phyloP scores from a whole-genome alignment of 106 monocot species.

The Posidonia australis region DNA sequence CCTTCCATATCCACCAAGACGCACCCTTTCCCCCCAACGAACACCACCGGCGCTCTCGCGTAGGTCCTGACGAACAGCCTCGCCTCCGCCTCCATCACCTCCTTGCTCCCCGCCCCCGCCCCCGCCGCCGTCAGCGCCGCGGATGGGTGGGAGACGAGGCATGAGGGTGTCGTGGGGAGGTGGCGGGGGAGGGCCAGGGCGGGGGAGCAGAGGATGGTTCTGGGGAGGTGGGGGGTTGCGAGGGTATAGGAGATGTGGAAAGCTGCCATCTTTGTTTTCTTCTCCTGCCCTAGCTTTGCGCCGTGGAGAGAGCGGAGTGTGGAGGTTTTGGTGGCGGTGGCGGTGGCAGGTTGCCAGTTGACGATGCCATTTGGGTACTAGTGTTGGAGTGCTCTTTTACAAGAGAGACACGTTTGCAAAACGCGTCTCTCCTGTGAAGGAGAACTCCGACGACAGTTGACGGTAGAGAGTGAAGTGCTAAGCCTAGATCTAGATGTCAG shows the following conservation, averaged over 20 bases:
- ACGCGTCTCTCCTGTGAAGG: too few species aligned
- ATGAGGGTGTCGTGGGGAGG: background rate
- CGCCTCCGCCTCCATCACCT: slow-evolving; percentile 46
- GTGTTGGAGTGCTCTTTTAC: too few species aligned
- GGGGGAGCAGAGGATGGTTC: background rate
- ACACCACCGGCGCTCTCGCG: slow-evolving; percentile 47
- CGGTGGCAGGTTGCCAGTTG: too few species aligned
- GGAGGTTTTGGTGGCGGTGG: too few species aligned
- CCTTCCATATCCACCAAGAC: slow-evolving; percentile 66
- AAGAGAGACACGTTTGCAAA: too few species aligned
- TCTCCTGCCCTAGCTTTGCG: too few species aligned
- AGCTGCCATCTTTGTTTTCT: background rate
- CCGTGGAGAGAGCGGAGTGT: too few species aligned
- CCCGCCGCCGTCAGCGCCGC: background rate
- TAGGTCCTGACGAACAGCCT: slow-evolving; percentile 59
- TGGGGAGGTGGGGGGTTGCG: background rate
- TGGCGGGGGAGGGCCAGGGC: background rate
- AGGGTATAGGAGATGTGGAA: background rate
- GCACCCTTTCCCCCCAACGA: slow-evolving; percentile 61
- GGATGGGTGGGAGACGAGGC: background rate
- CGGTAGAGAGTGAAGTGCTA: too few species aligned
- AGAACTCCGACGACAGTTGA: too few species aligned
- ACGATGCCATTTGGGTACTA: too few species aligned
- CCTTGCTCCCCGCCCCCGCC: slow-evolving; percentile 3
- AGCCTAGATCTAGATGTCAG: too few species aligned